Evolutionary conservation across 176 grass and related monocot genomes (phyloP), one percentile per base, ranked within the genome.

Genomic region (Dactylis glomerata): DNA sequence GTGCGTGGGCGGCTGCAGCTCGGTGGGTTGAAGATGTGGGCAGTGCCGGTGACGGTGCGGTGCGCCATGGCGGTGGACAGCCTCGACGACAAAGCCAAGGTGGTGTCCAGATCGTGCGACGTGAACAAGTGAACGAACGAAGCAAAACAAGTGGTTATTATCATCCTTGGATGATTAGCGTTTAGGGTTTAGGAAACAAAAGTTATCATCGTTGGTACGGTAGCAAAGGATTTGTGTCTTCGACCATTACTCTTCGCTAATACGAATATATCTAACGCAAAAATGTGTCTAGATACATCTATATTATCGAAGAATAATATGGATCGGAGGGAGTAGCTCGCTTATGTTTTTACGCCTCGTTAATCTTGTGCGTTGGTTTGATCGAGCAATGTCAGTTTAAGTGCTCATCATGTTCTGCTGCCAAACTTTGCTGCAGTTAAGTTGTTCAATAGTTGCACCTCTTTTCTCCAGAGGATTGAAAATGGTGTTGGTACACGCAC

Each of bases 1-100:
- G 85, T 98, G 66, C 93, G 93, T n/a, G 87, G 89, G 68, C 69
- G 76, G 78, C 68, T 95, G 28, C 87, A 83, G 83, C 32, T 91
- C 37, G 89, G 92, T 12, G 13, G 19, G 15, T 15, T 93, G n/a
- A 90, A 13, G 44, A 92, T 85, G 34, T 93, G 96, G 93, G 81
- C 85, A 30, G 24, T 93, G 37, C 75, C 76, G n/a, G 71, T 90
- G 66, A 84, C 89, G 17, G 83, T 88, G 62, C 75, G 83, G 5
- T 98, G 96, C 72, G 22, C 87, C 47, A 75, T 92, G 11, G 73
- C 62, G 0, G 62, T 98, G 28, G 85, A 95, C 70, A 75, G 75
- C 37, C 83, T 98, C 76, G 68, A 77, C 24, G 85, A 77, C 23
- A 70, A 45, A 59, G 82, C 89, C 56, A 92, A 61, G 58, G 61